Conservation (phyloP, 192 early-diverging fungal genomes). For the Nowakowskiella sp. region DNA sequence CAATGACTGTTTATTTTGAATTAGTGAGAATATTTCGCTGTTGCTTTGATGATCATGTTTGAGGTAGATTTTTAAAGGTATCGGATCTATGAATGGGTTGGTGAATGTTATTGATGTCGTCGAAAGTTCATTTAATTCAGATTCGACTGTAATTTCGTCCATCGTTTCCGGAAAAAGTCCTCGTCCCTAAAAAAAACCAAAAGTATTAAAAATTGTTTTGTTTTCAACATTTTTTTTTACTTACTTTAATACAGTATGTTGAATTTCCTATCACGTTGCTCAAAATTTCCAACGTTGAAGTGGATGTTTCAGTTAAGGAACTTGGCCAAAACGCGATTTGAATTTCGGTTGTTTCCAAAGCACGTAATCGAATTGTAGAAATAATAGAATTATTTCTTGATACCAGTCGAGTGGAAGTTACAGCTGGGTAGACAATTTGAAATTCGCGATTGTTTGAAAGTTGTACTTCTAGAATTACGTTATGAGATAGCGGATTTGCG, state of each 20-base stretch:
- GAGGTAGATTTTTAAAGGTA: constrained; percentile 27
- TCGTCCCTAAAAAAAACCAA: constrained; percentile 17
- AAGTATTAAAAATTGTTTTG: not conserved
- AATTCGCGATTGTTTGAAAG: constrained; percentile 32
- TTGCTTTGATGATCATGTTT: not conserved
- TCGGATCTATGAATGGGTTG: constrained; percentile 36
- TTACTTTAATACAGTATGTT: constrained; percentile 24
- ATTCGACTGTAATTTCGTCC: constrained; percentile 17
- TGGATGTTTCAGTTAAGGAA: constrained; percentile 25
- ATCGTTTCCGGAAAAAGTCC: constrained; percentile 33
- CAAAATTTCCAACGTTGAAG: constrained; percentile 1
- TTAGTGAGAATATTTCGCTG: constrained; percentile 3
- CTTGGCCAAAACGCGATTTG: constrained; percentile 46
- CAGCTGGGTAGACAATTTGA: constrained; percentile 21
- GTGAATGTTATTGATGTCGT: constrained; percentile 29
- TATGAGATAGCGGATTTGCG: constrained; percentile 18
- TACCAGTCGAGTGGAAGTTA: not conserved
- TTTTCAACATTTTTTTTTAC: not conserved
- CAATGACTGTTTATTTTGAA: constrained; percentile 26
- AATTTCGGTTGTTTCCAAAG: constrained; percentile 24
- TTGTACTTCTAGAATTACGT: constrained; percentile 10
- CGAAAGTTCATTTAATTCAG: constrained; percentile 19
- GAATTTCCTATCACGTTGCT: constrained; percentile 25
- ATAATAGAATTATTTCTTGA: not conserved
- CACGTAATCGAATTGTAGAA: not conserved